Evolutionary conservation across 257 asterid genomes (phyloP).

Genomic region (Craterostigma plantagineum): DNA sequence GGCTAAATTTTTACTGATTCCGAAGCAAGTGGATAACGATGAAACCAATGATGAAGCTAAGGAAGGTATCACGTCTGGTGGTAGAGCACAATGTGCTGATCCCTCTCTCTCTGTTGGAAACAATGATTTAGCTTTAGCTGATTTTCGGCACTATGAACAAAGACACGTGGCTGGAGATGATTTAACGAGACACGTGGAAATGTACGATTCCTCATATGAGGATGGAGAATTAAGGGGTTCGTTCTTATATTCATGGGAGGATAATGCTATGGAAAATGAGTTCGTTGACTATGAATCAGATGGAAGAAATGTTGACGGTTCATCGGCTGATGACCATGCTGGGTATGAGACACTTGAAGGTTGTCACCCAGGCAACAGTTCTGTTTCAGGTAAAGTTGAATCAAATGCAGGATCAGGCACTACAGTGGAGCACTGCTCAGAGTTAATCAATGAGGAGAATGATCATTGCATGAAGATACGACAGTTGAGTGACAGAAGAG

Average conservation of each 20-base stretch:
- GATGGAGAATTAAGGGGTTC: slow-evolving; percentile 83
- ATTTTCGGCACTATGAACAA: slow-evolving; percentile 21
- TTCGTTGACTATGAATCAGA: slow-evolving; percentile 69
- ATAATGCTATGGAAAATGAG: slow-evolving; percentile 42
- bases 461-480: slow-evolving; percentile 16
- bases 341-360: slow-evolving; percentile 39
- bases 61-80: slow-evolving; percentile 7
- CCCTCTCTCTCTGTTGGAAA: slow-evolving; percentile 10
- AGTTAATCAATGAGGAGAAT: slow-evolving; percentile 16
- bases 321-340: slow-evolving; percentile 31
- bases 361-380: slow-evolving; percentile 18
- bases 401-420: slow-evolving; percentile 24
- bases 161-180: slow-evolving; percentile 14
- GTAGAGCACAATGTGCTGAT: slow-evolving; percentile 17
- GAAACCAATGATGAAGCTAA: slow-evolving; percentile 12
- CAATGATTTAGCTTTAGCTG: slow-evolving; percentile 18
- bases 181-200: slow-evolving; percentile 20
- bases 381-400: slow-evolving; percentile 17
- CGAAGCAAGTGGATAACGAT: slow-evolving; percentile 13
- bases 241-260: slow-evolving; percentile 39
- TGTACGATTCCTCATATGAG: slow-evolving; percentile 77
- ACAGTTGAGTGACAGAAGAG: slow-evolving; percentile 14
- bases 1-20: too few species aligned
- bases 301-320: slow-evolving; percentile 44
- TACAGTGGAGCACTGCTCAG: slow-evolving; percentile 24